Conservation (phyloP, 306 rosid species). For the Herpetospermum pedunculosum region DNA sequence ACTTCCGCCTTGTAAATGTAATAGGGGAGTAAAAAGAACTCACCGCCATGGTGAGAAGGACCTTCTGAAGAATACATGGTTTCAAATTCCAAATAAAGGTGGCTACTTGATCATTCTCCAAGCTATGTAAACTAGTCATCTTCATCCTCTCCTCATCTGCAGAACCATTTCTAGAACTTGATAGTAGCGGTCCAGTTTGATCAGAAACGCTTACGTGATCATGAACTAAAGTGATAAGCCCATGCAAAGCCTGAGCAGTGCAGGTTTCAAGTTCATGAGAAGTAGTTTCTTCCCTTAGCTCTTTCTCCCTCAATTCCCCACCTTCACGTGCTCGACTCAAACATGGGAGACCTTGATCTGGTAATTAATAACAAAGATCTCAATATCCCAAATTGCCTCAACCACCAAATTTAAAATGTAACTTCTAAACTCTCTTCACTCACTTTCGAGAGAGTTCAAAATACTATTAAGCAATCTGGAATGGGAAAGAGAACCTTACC, state of each 20-base stretch:
- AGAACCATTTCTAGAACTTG: slow-evolving; percentile 38
- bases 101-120: slow-evolving; percentile 66
- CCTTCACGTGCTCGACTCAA: slow-evolving; percentile 27
- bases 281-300: slow-evolving; percentile 18
- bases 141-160: slow-evolving; percentile 27
- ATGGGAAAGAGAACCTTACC: slow-evolving; percentile 11
- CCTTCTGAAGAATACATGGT: slow-evolving; percentile 46
- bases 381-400: background rate
- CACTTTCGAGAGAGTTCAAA: background rate
- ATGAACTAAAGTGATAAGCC: slow-evolving; percentile 77
- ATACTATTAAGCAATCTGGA: background rate
- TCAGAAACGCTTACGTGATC: slow-evolving; percentile 25
- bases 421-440: background rate
- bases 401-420: background rate
- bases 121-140: slow-evolving; percentile 15
- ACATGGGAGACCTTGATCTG: slow-evolving; percentile 31
- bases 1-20: background rate
- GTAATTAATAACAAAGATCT: background rate
- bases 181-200: slow-evolving; percentile 24
- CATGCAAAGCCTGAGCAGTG: slow-evolving; percentile 64
- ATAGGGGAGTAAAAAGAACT: slow-evolving; percentile 21
- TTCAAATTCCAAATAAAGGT: slow-evolving; percentile 46
- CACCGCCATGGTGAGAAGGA: slow-evolving; percentile 78
- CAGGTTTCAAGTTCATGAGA: slow-evolving; percentile 47
- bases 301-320: slow-evolving; percentile 35